These are phyloP conservation scores for Cinnamomum micranthum DNA, from an alignment of 164 flowering plant species.

Conservation along the genomic window DNA sequence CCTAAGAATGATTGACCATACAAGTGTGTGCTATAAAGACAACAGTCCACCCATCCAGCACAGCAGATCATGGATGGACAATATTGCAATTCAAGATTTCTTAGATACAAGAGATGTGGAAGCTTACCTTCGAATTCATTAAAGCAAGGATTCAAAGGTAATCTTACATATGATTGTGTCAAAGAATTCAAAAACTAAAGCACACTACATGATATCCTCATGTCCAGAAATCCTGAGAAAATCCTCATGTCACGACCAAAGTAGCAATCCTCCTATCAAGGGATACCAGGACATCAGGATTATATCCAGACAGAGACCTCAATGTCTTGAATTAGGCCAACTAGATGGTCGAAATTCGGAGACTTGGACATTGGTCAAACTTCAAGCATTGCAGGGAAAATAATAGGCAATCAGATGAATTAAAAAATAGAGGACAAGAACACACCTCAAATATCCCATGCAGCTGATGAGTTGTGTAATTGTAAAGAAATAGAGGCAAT, in stretches of 20 bases:
- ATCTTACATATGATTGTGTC: no score
- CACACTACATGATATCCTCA: no score
- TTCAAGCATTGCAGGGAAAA: not conserved
- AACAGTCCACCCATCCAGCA: no score
- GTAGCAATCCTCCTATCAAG: not conserved
- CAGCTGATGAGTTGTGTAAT: conserved; percentile 97
- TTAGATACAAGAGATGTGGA: no score
- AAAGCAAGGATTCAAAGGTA: no score
- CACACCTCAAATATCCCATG: conserved; percentile 94
- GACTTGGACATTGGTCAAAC: not conserved
- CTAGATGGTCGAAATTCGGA: not conserved
- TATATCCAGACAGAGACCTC: not conserved
- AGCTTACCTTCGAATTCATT: no score
- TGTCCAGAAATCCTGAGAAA: not conserved
- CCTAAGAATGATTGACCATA: no score
- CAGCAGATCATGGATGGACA: no score
- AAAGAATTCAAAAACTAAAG: no score
- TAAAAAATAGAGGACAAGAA: not conserved
- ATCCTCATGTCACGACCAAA: not conserved
- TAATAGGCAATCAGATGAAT: not conserved
- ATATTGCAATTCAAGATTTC: no score
- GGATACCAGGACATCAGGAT: no score
- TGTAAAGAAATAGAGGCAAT: conserved; percentile 88
- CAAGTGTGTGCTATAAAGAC: no score
- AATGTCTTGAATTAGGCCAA: not conserved